phyloP scores from a whole-genome alignment of 108 stramenopile species.

The Nitzschia inconspicua region DNA sequence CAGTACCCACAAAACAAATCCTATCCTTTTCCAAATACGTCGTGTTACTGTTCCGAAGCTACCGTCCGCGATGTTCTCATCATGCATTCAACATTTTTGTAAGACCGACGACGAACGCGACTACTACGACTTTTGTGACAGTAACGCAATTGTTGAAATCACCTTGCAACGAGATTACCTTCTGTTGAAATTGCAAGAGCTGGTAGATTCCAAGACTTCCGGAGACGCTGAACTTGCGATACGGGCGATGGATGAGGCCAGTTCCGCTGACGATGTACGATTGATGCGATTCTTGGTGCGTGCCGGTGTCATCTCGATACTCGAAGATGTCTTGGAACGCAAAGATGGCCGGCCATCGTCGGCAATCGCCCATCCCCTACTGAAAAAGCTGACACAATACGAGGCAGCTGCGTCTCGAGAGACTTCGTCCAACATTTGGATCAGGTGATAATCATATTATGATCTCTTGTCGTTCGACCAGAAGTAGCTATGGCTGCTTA shows the following conservation, averaged over 20 bases:
- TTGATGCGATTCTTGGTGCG: constrained; percentile 13
- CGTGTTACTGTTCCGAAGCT: no score
- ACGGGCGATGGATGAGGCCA: constrained; percentile 13
- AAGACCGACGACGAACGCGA: neutral
- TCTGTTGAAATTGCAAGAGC: constrained; percentile 28
- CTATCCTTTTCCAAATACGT: no score
- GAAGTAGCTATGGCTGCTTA: no score
- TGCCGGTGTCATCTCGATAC: constrained; percentile 18
- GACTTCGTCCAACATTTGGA: no score
- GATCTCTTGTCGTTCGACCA: no score
- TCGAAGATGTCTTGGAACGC: constrained; percentile 7
- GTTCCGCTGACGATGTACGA: constrained; percentile 9
- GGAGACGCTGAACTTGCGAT: constrained; percentile 13
- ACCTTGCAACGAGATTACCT: constrained; percentile 25
- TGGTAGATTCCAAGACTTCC: constrained; percentile 24
- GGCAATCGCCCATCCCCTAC: constrained; percentile 5
- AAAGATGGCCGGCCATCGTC: constrained; percentile 10
- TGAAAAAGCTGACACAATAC: constrained; percentile 25
- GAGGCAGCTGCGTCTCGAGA: no score
- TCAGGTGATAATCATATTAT: no score
- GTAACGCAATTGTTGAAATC: constrained; percentile 20
- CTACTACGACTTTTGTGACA: constrained; percentile 8
- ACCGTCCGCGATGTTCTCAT: no score
- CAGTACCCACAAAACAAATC: no score
- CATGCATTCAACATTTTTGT: no score